Evolutionary conservation across 2,329 filamentous ascomycete species (phyloP).

Genomic region (Geoglossum cookeanum): DNA sequence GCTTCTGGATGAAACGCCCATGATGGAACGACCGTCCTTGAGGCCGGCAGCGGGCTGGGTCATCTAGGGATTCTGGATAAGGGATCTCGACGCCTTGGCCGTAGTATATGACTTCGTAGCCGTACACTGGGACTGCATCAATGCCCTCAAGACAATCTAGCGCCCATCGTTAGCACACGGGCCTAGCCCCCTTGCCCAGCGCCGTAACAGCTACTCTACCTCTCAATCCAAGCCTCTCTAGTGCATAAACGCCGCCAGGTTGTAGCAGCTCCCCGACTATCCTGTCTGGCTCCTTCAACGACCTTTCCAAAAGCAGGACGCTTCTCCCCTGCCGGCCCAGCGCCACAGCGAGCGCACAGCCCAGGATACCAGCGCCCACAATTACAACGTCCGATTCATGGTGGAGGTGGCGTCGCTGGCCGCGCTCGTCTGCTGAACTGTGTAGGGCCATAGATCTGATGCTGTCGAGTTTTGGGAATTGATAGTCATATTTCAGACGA

Average conservation of each 20-base stretch:
- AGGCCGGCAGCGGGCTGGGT: conserved; percentile 29
- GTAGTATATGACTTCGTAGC: conserved; percentile 77
- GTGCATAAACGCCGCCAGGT: conserved; percentile 68
- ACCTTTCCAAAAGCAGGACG: conserved; percentile 75
- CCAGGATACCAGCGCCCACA: conserved; percentile 78
- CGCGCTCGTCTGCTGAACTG: conserved; percentile 11
- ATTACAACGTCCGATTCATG: conserved; percentile 68
- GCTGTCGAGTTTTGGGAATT: background rate
- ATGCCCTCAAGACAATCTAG: conserved; percentile 68
- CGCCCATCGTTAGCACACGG: background rate
- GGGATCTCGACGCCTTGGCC: conserved; percentile 53
- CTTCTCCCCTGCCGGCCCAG: conserved; percentile 78
- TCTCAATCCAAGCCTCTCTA: conserved; percentile 60
- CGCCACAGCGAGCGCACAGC: conserved; percentile 68
- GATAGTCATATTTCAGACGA: background rate
- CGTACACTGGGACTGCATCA: conserved; percentile 63
- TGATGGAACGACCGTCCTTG: conserved; percentile 81
- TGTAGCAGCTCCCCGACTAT: conserved; percentile 94
- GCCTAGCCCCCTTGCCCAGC: background rate
- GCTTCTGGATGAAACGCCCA: conserved; percentile 71
- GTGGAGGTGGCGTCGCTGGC: conserved; percentile 30
- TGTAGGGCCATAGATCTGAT: background rate
- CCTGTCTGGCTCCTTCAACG: conserved; percentile 78
- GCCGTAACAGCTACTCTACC: conserved; percentile 10
- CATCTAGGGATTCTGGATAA: conserved; percentile 48